A percentile compares a stretch with the other conserved stretches of the same genome.
Evolutionary conservation across 192 early-diverging fungal genomes (phyloP).

Genomic region (Backusella morwellensis): DNA sequence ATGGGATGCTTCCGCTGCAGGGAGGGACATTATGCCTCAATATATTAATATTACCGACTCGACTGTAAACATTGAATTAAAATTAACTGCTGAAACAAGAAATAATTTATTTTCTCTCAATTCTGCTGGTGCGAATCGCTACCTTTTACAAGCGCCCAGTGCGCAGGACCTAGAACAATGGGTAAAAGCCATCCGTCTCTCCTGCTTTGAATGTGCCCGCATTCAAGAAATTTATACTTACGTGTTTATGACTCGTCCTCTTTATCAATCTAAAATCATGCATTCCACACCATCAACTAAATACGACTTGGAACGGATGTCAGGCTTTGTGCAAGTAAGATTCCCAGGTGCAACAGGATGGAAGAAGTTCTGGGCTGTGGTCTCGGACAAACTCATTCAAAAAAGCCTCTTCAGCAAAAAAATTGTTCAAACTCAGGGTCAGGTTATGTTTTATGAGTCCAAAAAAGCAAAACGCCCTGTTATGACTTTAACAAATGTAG

Average conservation of each 20-base stretch:
- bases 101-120: constrained; percentile 60
- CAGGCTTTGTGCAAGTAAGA: constrained; percentile 54
- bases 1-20: constrained; percentile 41
- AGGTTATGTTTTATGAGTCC: constrained; percentile 50
- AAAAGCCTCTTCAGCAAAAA: constrained; percentile 41
- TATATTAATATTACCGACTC: constrained; percentile 80
- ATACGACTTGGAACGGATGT: constrained; percentile 34
- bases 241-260: constrained; percentile 43
- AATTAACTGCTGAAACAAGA: constrained; percentile 43
- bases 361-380: constrained; percentile 44
- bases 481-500: constrained; percentile 50
- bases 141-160: constrained; percentile 57
- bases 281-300: constrained; percentile 21
- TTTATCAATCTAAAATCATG: constrained; percentile 16
- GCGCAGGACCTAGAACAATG: constrained; percentile 51
- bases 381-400: constrained; percentile 35
- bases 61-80: constrained; percentile 57
- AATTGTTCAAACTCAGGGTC: constrained; percentile 40
- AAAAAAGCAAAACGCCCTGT: constrained; percentile 49
- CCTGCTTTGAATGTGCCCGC: constrained; percentile 72
- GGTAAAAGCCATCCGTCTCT: constrained; percentile 68
- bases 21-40: constrained; percentile 53
- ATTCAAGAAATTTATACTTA: constrained; percentile 77
- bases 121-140: constrained; percentile 69
- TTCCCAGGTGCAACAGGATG: constrained; percentile 49